Conservation (phyloP, 2,329 filamentous ascomycete species). For the Cytospora schulzeri region DNA sequence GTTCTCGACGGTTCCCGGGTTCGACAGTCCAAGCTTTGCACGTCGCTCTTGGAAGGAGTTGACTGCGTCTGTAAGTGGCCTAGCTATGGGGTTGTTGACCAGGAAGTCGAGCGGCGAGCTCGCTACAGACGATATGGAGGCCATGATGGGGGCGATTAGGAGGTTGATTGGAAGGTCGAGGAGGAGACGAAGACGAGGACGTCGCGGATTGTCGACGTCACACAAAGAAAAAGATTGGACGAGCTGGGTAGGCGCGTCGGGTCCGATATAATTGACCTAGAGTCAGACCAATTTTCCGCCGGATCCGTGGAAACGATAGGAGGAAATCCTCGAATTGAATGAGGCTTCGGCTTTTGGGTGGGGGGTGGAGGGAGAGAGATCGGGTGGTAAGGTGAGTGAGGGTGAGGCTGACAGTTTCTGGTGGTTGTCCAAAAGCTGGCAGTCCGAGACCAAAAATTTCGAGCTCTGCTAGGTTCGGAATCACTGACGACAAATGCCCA, state of each 20-base stretch:
- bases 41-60: conserved; percentile 81
- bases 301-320: conserved; percentile 1
- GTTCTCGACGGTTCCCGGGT: conserved; percentile 90
- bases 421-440: conserved; percentile 15
- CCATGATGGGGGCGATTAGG: conserved; percentile 46
- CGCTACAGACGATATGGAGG: conserved; percentile 46
- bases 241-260: conserved; percentile 10
- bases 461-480: conserved; percentile 21
- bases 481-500: conserved; percentile 28
- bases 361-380: background rate
- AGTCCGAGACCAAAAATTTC: conserved; percentile 29
- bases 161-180: background rate
- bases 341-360: conserved; percentile 7
- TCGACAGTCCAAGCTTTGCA: conserved; percentile 83
- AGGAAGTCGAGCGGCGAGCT: conserved; percentile 65
- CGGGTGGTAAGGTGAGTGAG: background rate
- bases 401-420: conserved; percentile 21
- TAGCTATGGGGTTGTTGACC: conserved; percentile 71
- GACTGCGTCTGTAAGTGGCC: conserved; percentile 74
- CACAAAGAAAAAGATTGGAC: conserved; percentile 20
- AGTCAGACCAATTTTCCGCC: conserved; percentile 4
- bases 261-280: conserved; percentile 9
- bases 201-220: conserved; percentile 35
- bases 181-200: conserved; percentile 21
- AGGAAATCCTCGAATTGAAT: conserved; percentile 8